phyloP scores from a whole-genome alignment of 2,329 filamentous ascomycete genomes.

The Talaromyces sp. region DNA sequence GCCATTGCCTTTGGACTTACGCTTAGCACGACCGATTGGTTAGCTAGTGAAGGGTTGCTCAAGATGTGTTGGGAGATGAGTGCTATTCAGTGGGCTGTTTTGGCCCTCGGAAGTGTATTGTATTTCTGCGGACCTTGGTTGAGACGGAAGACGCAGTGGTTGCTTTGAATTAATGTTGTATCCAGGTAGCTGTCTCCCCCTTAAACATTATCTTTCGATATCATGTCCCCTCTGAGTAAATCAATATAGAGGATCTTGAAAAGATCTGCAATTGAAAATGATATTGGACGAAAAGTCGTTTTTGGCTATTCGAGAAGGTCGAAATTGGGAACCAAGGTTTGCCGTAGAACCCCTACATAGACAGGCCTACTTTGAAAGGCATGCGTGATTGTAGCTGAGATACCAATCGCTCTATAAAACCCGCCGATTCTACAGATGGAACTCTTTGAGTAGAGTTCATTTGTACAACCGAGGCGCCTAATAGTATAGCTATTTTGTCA shows the following conservation, averaged over 20 bases:
- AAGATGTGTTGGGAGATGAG: conserved; percentile 39
- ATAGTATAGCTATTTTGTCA: background rate
- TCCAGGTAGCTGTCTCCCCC: background rate
- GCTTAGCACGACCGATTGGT: conserved; percentile 29
- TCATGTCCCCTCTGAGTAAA: background rate
- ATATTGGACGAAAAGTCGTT: background rate
- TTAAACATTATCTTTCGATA: background rate
- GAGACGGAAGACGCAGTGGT: conserved; percentile 6
- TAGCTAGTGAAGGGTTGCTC: conserved; percentile 27
- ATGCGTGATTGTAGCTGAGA: background rate
- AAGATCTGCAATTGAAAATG: background rate
- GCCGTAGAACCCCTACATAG: background rate
- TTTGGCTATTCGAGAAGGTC: background rate
- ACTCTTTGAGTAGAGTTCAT: background rate
- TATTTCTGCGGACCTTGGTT: conserved; percentile 31
- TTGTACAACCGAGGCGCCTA: background rate
- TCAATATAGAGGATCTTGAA: background rate
- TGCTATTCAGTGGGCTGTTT: conserved; percentile 33
- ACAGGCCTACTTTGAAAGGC: background rate
- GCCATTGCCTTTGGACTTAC: conserved; percentile 26
- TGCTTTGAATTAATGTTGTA: background rate
- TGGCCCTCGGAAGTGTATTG: conserved; percentile 30
- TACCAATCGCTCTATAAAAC: no score
- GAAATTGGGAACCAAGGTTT: background rate
- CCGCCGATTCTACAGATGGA: no score